Evolutionary conservation across 257 asterid species (phyloP).

Genomic region (Solanum ossicruentum): DNA sequence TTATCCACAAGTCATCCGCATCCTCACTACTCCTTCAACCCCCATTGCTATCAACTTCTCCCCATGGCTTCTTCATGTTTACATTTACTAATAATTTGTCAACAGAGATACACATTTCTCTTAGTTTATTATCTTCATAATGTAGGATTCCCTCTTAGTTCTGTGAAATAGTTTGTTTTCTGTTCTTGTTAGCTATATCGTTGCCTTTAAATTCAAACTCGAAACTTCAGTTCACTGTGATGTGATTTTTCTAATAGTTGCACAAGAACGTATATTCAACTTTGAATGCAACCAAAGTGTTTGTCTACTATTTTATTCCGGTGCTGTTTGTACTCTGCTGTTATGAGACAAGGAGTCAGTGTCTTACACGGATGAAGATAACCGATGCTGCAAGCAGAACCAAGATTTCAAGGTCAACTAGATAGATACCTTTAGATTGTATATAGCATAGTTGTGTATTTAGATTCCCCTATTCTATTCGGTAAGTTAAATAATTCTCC

Average conservation of each 20-base stretch:
- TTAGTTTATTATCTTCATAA: background rate
- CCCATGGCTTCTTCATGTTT: background rate
- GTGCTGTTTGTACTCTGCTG: conserved; percentile 11
- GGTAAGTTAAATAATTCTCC: too few relatives aligned
- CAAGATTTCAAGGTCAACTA: background rate
- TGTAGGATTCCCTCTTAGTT: background rate
- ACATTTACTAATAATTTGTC: background rate
- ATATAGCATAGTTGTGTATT: too few relatives aligned
- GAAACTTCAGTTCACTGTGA: background rate
- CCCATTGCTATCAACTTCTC: too few relatives aligned
- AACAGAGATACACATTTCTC: background rate
- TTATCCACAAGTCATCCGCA: too few relatives aligned
- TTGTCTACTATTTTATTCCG: background rate
- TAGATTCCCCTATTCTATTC: too few relatives aligned
- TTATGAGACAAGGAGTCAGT: conserved; percentile 54
- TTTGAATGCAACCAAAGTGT: background rate
- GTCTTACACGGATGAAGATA: conserved; percentile 41
- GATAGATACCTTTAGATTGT: background rate
- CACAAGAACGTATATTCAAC: background rate
- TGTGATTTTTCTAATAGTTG: background rate
- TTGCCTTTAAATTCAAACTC: background rate
- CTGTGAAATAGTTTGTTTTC: background rate
- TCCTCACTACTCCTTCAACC: too few relatives aligned
- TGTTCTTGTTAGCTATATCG: background rate
- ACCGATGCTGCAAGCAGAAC: background rate